Conservation (phyloP, 2,329 filamentous ascomycete genomes). For the Alternaria ethzedia region DNA sequence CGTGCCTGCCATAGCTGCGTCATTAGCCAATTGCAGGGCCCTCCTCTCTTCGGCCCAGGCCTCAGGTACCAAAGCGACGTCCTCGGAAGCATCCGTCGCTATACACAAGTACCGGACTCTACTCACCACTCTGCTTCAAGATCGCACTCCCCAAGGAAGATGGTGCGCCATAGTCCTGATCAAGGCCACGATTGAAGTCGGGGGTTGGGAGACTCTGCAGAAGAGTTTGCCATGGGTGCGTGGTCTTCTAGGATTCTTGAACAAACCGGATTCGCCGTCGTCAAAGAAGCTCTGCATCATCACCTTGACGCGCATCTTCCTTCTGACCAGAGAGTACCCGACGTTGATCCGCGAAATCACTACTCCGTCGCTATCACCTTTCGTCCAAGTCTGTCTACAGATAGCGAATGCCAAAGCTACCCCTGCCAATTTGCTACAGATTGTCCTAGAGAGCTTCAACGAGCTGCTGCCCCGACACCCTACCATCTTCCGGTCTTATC, state of each 20-base stretch:
- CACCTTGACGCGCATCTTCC: constrained; percentile 82
- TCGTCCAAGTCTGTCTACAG: constrained; percentile 75
- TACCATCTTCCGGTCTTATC: constrained; percentile 80
- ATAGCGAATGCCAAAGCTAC: constrained; percentile 50
- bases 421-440: constrained; percentile 61
- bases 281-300: constrained; percentile 80
- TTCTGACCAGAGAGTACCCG: constrained; percentile 79
- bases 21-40: constrained; percentile 61
- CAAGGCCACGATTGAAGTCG: constrained; percentile 81
- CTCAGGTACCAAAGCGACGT: constrained; percentile 65
- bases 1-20: constrained; percentile 69
- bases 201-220: constrained; percentile 81
- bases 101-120: constrained; percentile 84
- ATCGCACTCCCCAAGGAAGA: constrained; percentile 74
- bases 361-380: constrained; percentile 78
- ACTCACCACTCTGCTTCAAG: constrained; percentile 77
- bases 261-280: constrained; percentile 78
- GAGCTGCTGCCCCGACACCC: constrained; percentile 80
- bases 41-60: constrained; percentile 67
- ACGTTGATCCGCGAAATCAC: constrained; percentile 87
- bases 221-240: constrained; percentile 77
- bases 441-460: constrained; percentile 73
- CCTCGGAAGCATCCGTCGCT: constrained; percentile 70
- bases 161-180: constrained; percentile 79
- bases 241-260: constrained; percentile 75